Base-by-base conservation (phyloP, 2,329 filamentous ascomycete genomes). In the Metarhizium humberi region DNA sequence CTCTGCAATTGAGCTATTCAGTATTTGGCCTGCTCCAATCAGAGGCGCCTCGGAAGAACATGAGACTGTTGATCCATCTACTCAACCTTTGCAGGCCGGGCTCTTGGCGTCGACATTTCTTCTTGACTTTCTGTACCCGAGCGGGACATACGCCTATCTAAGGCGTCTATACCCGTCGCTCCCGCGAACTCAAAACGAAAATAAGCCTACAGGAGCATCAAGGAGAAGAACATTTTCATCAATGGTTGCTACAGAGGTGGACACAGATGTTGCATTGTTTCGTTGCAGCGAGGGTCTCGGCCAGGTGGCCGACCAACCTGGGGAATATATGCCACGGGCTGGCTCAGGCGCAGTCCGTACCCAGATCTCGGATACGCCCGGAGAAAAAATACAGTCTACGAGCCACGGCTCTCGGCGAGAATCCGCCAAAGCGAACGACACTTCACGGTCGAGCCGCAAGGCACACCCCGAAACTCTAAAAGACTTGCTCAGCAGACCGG, bases 91-190 rank as follows among this genome's bases (percentile, higher is more conserved):
- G 25, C 63, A 64, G 47, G 59, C 60, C 10, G 64, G 66, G 2
- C 62, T 78, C 55, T 67, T 68, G 43, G 74, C 78, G 32, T 80
- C 79, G 4, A 62, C 72, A 8, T 76, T 80, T 54, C 67, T 79
- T 50, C 74, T 83, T 64, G 80, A 82, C 64, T 82, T 82, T 54
- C 66, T 82, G 8, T 82, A 81, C 53, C 79, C 79, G 5, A 73
- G 62, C 38, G 73, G 73, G 10, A 71, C 77, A 11, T 55, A 74
- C 13, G 67, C 72, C 14, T 66, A 78, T 5, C 61, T 79, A 57
- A 73, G 73, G 46, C 72, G 71, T 32, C 61, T 70, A 10, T 68
- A 70, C 48, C 66, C 66, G n/a, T 59, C 59, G 25, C 47, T 68
- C 2, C 62, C 63, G 7, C 61, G 57, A 47, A 53, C 63, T 25